These are phyloP conservation scores for Eleusine indica DNA, from an alignment of 176 grass and related monocot species.

Conservation along the genomic window DNA sequence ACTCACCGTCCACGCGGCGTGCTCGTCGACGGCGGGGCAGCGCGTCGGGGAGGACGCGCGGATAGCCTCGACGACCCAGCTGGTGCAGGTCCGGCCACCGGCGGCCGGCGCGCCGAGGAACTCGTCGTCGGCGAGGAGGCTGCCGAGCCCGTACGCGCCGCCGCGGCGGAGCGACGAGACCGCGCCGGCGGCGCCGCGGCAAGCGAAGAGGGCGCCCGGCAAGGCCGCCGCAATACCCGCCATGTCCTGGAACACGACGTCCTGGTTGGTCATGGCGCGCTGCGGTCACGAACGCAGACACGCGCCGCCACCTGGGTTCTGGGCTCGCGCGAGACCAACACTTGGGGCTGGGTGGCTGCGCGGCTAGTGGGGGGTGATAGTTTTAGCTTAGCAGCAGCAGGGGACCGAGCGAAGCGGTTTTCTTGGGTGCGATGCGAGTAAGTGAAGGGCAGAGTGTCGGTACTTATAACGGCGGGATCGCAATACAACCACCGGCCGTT, in stretches of 20 bases:
- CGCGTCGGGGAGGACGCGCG: constrained; percentile 78
- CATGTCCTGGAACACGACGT: constrained; percentile 77
- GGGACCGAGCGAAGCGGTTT: constrained; percentile 3
- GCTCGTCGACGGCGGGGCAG: constrained; percentile 45
- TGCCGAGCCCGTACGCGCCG: constrained; percentile 14
- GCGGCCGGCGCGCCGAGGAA: constrained; percentile 1
- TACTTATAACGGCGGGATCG: constrained; percentile 32
- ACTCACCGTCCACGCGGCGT: constrained; percentile 67
- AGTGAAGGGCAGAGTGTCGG: constrained; percentile 13
- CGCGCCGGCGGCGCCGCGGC: constrained; percentile 38
- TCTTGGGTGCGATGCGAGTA: constrained; percentile 34
- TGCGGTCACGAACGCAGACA: background rate
- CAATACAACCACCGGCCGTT: background rate
- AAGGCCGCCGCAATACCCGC: constrained; percentile 55
- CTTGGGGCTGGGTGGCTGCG: background rate
- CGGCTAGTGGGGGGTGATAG: background rate
- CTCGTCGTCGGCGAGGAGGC: constrained; percentile 7
- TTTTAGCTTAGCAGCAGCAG: background rate
- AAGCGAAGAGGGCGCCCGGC: constrained; percentile 41
- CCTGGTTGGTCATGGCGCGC: constrained; percentile 68
- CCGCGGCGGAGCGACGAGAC: constrained; percentile 18
- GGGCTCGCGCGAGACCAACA: background rate
- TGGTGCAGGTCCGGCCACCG: background rate
- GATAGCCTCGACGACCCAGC: constrained; percentile 74
- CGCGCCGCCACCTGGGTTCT: background rate